Evolutionary conservation across 768 basidiomycete species (phyloP).

Genomic region (Naganishia kalamii): DNA sequence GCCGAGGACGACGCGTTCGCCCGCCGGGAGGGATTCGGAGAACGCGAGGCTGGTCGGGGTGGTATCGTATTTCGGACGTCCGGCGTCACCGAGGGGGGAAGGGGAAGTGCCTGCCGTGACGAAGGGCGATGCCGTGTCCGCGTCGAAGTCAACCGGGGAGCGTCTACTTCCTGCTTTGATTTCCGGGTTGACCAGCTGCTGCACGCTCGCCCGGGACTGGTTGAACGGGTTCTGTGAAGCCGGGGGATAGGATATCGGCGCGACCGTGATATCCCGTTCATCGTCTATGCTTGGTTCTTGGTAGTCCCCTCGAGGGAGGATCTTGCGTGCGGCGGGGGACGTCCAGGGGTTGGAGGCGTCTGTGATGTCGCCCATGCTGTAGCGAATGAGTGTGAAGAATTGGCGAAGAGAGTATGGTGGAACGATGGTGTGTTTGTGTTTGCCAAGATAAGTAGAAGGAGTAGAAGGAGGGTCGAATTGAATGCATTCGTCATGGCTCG

Average conservation of each 20-base stretch:
- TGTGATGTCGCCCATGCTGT: neutral
- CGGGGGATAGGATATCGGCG: neutral
- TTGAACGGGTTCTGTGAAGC: conserved; percentile 13
- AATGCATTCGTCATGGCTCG: neutral
- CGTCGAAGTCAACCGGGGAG: neutral
- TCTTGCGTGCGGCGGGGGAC: neutral
- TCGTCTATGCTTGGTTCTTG: neutral
- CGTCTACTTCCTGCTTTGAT: neutral
- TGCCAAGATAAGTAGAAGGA: neutral
- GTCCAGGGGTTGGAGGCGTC: conserved; percentile 8
- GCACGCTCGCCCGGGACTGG: neutral
- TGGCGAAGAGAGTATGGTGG: neutral
- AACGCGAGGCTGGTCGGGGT: neutral
- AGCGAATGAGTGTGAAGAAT: neutral
- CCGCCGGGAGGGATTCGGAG: no score
- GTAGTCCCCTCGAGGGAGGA: neutral
- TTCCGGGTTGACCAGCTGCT: neutral
- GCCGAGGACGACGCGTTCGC: conserved; percentile 64
- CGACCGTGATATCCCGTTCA: neutral
- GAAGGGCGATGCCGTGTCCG: neutral
- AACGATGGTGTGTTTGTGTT: neutral
- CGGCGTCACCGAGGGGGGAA: neutral
- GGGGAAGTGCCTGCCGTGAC: neutral
- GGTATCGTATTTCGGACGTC: no score
- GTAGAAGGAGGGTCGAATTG: no score